These are phyloP conservation scores for Gryganskiella cystojenkinii DNA, from an alignment of 192 early-diverging fungal species.

Conservation along the genomic window DNA sequence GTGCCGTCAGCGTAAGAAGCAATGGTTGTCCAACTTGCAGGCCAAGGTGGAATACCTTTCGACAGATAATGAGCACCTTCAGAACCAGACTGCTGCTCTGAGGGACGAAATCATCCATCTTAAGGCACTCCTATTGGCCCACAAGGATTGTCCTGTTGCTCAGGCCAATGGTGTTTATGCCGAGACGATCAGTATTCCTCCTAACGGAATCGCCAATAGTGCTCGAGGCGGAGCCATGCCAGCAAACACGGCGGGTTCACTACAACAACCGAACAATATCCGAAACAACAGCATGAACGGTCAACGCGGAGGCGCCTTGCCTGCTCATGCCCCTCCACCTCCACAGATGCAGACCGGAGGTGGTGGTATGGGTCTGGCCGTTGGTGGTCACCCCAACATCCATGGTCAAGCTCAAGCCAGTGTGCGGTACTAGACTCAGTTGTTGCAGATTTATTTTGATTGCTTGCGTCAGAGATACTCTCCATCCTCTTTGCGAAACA, in stretches of 20 bases:
- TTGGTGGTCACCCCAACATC: too few relatives aligned
- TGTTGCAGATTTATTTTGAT: too few relatives aligned
- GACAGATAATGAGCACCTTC: constrained; percentile 74
- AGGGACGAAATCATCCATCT: constrained; percentile 81
- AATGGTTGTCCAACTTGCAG: constrained; percentile 88
- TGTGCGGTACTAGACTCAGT: constrained; percentile 20
- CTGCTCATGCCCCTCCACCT: constrained; percentile 5
- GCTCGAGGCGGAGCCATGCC: constrained; percentile 34
- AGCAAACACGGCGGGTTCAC: constrained; percentile 1
- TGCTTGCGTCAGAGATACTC: too few relatives aligned
- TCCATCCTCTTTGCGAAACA: too few relatives aligned
- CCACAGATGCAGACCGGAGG: constrained; percentile 41
- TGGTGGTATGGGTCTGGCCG: constrained; percentile 5
- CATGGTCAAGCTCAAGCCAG: constrained; percentile 14
- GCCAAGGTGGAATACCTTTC: constrained; percentile 69
- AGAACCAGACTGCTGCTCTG: constrained; percentile 65
- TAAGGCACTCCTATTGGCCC: constrained; percentile 80
- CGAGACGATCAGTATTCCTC: constrained; percentile 27
- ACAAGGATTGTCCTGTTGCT: constrained; percentile 80
- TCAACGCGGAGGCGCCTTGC: constrained; percentile 9
- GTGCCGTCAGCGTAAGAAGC: constrained; percentile 93
- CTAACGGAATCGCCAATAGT: constrained; percentile 7
- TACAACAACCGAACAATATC: constrained; percentile 9
- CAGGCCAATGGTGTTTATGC: constrained; percentile 73
- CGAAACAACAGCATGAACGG: constrained; percentile 12